phyloP scores from a whole-genome alignment of 345 rosid genomes.

The Hypericum perforatum region DNA sequence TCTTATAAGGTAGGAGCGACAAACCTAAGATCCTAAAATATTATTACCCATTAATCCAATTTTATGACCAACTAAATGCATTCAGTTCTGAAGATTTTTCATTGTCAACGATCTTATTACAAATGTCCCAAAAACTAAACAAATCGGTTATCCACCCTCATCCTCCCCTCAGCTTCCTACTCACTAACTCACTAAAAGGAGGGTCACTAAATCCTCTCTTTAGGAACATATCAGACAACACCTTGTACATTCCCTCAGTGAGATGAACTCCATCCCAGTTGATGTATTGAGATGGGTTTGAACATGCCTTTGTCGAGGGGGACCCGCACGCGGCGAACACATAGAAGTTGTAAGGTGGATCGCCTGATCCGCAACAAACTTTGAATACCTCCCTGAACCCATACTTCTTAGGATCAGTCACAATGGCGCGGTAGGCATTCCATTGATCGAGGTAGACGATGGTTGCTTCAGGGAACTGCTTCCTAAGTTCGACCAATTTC shows the following conservation, averaged over 20 bases:
- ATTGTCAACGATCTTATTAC: too few relatives aligned
- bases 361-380: slow-evolving; percentile 74
- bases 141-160: slow-evolving; percentile 1
- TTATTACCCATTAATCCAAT: too few relatives aligned
- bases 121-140: too few relatives aligned
- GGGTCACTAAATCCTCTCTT: slow-evolving; percentile 50
- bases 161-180: slow-evolving; percentile 23
- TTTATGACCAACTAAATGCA: too few relatives aligned
- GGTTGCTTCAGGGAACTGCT: slow-evolving; percentile 42
- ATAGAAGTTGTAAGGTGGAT: slow-evolving; percentile 53
- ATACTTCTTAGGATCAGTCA: slow-evolving; percentile 37
- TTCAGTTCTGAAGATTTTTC: too few relatives aligned
- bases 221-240: slow-evolving; percentile 53
- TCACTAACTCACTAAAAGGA: slow-evolving; percentile 39
- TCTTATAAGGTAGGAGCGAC: too few relatives aligned
- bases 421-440: slow-evolving; percentile 53
- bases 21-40: too few relatives aligned
- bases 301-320: slow-evolving; percentile 33
- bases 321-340: slow-evolving; percentile 52
- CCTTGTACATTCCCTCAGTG: slow-evolving; percentile 78
- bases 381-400: slow-evolving; percentile 66
- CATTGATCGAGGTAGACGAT: slow-evolving; percentile 71
- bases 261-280: slow-evolving; percentile 99
- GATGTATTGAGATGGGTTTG: slow-evolving; percentile 45
- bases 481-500: slow-evolving; percentile 38